These are phyloP conservation scores for Capronia epimyces DNA, from an alignment of 2,329 filamentous ascomycete species.

Conservation along the genomic window DNA sequence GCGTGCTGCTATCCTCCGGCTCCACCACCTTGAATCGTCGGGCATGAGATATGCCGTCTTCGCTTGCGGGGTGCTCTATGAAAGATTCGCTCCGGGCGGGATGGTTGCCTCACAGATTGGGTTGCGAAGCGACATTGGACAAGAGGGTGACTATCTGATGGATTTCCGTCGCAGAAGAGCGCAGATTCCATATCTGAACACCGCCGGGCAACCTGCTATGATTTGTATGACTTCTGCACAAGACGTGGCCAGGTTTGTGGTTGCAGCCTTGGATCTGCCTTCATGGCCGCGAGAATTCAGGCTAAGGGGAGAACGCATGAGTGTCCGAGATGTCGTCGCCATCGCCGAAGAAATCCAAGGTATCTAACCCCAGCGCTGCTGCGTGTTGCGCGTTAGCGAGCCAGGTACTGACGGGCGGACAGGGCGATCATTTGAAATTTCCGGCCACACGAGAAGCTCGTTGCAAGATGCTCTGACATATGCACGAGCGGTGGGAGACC, in stretches of 20 bases:
- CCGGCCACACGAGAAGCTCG: constrained; percentile 27
- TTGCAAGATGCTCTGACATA: constrained; percentile 29
- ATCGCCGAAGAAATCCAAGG: constrained; percentile 46
- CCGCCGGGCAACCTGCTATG: constrained; percentile 46
- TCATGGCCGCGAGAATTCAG: constrained; percentile 64
- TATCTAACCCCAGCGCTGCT: constrained; percentile 23
- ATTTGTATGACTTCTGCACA: constrained; percentile 64
- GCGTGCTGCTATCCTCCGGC: constrained; percentile 50
- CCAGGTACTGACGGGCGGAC: constrained; percentile 2
- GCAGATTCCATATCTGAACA: constrained; percentile 55
- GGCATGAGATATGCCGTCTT: constrained; percentile 65
- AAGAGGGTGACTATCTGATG: constrained; percentile 61
- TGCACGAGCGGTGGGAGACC: constrained; percentile 34
- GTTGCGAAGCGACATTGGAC: constrained; percentile 47
- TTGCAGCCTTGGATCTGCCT: constrained; percentile 57
- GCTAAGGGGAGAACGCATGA: constrained; percentile 63
- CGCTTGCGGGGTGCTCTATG: constrained; percentile 70
- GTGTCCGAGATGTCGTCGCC: constrained; percentile 56
- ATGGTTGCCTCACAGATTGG: constrained; percentile 58
- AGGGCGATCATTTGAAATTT: constrained; percentile 30
- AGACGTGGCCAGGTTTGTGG: constrained; percentile 66
- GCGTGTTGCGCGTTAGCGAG: background rate
- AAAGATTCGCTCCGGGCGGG: constrained; percentile 65
- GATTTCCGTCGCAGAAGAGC: constrained; percentile 55
- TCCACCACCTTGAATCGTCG: constrained; percentile 50